Evolutionary conservation across 148 eudicot species (phyloP).

Genomic region (Cornus kousa): DNA sequence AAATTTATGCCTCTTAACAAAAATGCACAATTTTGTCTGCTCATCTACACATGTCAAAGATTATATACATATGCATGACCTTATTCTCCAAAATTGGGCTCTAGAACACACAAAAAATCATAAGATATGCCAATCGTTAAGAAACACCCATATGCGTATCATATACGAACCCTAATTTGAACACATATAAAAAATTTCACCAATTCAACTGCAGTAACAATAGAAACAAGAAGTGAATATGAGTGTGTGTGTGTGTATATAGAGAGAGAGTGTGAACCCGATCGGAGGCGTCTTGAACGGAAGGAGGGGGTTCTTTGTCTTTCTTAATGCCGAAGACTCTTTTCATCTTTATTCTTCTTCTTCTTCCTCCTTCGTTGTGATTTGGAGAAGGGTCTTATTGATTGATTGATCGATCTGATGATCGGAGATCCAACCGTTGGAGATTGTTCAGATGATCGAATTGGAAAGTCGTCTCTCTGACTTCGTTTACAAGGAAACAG

Average conservation of each 20-base stretch:
- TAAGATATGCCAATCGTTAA: no score
- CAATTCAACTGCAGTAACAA: not conserved
- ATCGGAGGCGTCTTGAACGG: slow-evolving; percentile 74
- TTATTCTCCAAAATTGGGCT: not conserved
- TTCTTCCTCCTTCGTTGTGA: not conserved
- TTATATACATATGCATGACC: not conserved
- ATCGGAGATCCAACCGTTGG: no score
- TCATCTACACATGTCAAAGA: no score
- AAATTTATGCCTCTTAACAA: no score
- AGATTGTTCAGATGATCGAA: no score
- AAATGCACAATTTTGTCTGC: no score
- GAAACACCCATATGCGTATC: not conserved
- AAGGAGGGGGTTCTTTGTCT: slow-evolving; percentile 79
- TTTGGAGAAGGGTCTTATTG: no score
- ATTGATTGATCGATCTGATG: no score
- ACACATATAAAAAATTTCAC: not conserved
- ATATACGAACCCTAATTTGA: not conserved
- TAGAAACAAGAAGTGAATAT: not conserved
- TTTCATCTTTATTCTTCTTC: slow-evolving; percentile 45
- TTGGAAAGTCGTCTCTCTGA: no score
- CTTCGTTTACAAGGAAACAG: no score
- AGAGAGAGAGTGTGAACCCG: slow-evolving; percentile 32
- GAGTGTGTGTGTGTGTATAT: not conserved
- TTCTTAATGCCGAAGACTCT: slow-evolving; percentile 81
- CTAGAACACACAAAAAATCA: no score